Percentiles rank a stretch among this genome's conserved stretches.
Conservation (phyloP, 345 rosid genomes). For the Rhizophora mangle region DNA sequence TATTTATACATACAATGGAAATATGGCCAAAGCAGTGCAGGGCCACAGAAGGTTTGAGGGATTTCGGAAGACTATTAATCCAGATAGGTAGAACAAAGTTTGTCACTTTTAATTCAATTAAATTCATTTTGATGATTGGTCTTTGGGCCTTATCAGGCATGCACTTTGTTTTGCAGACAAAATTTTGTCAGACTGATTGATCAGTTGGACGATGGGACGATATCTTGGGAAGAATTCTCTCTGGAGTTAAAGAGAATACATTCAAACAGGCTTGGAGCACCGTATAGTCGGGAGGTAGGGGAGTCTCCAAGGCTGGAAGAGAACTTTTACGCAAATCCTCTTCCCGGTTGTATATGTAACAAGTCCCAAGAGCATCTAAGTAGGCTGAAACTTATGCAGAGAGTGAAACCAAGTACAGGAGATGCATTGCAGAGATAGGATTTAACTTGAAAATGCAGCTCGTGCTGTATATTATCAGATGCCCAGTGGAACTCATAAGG, state of each 20-base stretch:
- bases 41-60: conserved; percentile 88
- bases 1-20: conserved; percentile 87
- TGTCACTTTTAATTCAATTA: neutral
- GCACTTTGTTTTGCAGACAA: conserved; percentile 38
- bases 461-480: neutral
- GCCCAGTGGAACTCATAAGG: conserved; percentile 15
- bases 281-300: conserved; percentile 59
- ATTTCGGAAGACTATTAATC: conserved; percentile 77
- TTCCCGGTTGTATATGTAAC: conserved; percentile 82
- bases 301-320: conserved; percentile 78
- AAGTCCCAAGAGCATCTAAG: conserved; percentile 30
- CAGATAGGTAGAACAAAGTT: conserved; percentile 53
- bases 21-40: conserved; percentile 98
- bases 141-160: neutral
- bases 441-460: conserved; percentile 5
- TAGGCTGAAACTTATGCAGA: conserved; percentile 28
- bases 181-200: conserved; percentile 67
- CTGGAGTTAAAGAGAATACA: conserved; percentile 58
- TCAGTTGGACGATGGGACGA: conserved; percentile 52
- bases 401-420: conserved; percentile 23
- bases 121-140: neutral
- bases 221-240: conserved; percentile 75
- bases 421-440: conserved; percentile 36
- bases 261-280: conserved; percentile 65
- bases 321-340: conserved; percentile 84